Base-by-base conservation (phyloP, 179 eudicot genomes). In the Patellifolia procumbens region DNA sequence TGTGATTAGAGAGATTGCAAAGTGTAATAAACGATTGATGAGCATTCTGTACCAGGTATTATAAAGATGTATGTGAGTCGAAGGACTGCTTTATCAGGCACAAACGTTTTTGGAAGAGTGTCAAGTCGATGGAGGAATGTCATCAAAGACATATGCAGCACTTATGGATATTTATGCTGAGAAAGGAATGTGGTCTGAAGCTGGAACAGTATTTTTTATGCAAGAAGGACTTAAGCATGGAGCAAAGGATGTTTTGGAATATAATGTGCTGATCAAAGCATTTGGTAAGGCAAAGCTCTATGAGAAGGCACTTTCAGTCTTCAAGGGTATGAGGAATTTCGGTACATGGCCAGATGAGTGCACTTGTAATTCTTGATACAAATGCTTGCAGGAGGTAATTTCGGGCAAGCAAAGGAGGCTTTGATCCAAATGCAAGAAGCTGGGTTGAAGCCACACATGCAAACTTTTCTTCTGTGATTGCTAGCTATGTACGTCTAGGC, bases 261-360 rank as follows among this genome's bases (percentile, higher is more conserved):
- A 90, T 74, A 93, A 91, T 87, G 93, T 93, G 53, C 87, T 93
- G 89, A 82, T 93, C 74, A 93, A 93, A 81, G 97, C 94, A 39
- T 90, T 85, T 85, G 97, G 98, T 48, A 89, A 77, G 82, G 98
- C 87, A 24, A 84, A 85, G 70, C 88, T 87, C 42, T 91, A 86
- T 69, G 97, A 88, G 73, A 91, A 86, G 81, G 98, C 97, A 15
- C 80, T 88, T 42, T 85, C 88, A 8, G 85, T 87, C 75, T 90
- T 91, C 79, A 90, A 79, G 82, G 83, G 85, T 69, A 93, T 93
- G 98, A 91, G 87, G 80, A 85, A 84, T 78, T 83, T 70, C 22
- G 97, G 97, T 66, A 86, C 88, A 42, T 93, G 98, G 98, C 98
- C 98, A 17, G 94, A 91, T 76, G 90, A 84, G 34, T 90, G 94